Evolutionary conservation across 2,329 filamentous ascomycete genomes (phyloP).

Genomic region (Pseudogymnoascus sp.): DNA sequence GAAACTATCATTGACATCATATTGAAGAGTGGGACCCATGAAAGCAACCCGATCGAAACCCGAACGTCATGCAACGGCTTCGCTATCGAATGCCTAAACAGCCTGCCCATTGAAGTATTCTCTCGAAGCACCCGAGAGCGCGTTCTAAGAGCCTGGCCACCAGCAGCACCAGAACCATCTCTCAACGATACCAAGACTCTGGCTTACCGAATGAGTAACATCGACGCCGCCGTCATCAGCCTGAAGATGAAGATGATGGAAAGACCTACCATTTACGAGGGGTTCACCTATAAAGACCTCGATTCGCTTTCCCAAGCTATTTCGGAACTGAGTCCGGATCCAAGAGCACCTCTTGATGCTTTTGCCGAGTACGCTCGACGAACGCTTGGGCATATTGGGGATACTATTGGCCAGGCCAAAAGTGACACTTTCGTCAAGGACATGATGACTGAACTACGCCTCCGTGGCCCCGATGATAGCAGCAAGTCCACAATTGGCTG

Average conservation of each 20-base stretch:
- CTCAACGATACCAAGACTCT: background rate
- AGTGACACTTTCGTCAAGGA: constrained; percentile 12
- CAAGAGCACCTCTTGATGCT: constrained; percentile 14
- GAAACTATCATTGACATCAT: constrained; percentile 24
- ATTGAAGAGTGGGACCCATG: constrained; percentile 17
- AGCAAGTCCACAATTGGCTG: background rate
- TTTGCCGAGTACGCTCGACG: constrained; percentile 23
- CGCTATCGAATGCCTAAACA: constrained; percentile 21
- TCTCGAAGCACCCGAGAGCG: constrained; percentile 37
- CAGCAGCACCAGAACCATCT: constrained; percentile 1
- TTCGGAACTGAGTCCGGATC: constrained; percentile 6
- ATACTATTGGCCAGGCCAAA: constrained; percentile 21
- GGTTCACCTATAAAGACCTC: constrained; percentile 35
- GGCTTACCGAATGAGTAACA: constrained; percentile 9
- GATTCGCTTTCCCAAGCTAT: constrained; percentile 26
- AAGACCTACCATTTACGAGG: constrained; percentile 44
- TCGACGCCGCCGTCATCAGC: constrained; percentile 32
- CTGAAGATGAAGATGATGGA: constrained; percentile 43
- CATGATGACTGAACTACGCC: background rate
- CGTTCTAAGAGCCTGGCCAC: constrained; percentile 31
- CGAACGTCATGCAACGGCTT: constrained; percentile 18
- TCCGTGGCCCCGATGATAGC: background rate
- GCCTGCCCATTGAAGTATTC: constrained; percentile 31
- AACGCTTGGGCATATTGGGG: constrained; percentile 19
- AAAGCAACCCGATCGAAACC: constrained; percentile 17